Base-by-base conservation (phyloP, 2,329 filamentous ascomycete genomes). In the Xylaria sp. region DNA sequence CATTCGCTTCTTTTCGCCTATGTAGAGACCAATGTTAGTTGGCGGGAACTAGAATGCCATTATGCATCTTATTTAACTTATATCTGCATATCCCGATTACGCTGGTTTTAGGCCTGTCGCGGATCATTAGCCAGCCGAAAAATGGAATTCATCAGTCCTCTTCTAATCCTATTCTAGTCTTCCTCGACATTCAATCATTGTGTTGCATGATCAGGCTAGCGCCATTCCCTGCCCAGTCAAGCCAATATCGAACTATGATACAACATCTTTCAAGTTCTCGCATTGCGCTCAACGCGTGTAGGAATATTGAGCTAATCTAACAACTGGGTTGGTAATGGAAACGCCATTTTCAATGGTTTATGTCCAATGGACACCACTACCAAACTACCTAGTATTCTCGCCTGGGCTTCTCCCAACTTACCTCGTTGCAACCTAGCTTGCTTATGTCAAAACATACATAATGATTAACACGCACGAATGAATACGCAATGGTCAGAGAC, bases 201-300 rank as follows among this genome's bases (percentile, higher is more conserved):
- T 43, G 27, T 56, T 52, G 44, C 23, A 44, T 48, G 33, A 25
- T 31, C 27, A 29, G 46, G n/a, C n/a, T n/a, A 38, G 41, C 31
- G 17, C 40, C 29, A 33, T 9, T 38, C 54, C 47, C 53, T 62
- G 58, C 59, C 53, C 11, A 53, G 48, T 58, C 54, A 43, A 54
- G 59, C 40, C 53, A n/a, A n/a, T n/a, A 54, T 49, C 58, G 25
- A 31, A 17, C 27, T 15, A 27, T 53, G 19, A 17, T 23, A 46
- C 38, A 47, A 11, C 51, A 27, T 37, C 40, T 53, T 27, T 25
- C n/a, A n/a, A n/a, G n/a, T n/a, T n/a, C n/a, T 21, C 40, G 23
- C 27, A 23, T 31, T 10, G 2, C 46, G 10, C 27, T 38, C 15
- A 41, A 51, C 19, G 29, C 29, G 4, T n/a, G n/a, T n/a, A n/a